phyloP scores from a whole-genome alignment of 495 filamentous ascomycete species.

The Hypoxylon fuscum region DNA sequence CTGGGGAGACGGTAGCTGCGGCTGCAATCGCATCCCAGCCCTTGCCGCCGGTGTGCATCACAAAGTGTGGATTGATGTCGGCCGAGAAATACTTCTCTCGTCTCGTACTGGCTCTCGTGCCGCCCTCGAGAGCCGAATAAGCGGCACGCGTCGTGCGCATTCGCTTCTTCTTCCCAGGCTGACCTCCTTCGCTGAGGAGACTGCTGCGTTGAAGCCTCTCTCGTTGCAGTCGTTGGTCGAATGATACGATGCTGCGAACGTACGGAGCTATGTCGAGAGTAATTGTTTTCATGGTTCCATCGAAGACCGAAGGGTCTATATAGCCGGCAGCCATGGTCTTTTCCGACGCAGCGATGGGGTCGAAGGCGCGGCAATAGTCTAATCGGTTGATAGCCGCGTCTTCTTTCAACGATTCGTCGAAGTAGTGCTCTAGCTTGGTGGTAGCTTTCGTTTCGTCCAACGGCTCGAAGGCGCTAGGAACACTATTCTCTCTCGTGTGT shows the following conservation, averaged over 20 bases:
- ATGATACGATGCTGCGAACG: slow-evolving; percentile 78
- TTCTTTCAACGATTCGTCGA: slow-evolving; percentile 28
- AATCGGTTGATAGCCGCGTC: slow-evolving; percentile 44
- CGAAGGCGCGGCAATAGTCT: slow-evolving; percentile 63
- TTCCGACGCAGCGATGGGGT: slow-evolving; percentile 62
- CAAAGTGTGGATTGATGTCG: slow-evolving; percentile 66
- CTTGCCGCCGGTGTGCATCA: slow-evolving; percentile 72
- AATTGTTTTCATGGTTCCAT: slow-evolving; percentile 70
- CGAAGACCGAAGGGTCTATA: slow-evolving; percentile 71
- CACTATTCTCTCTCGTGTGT: slow-evolving; percentile 23
- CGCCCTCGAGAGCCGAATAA: slow-evolving; percentile 84
- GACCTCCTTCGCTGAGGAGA: slow-evolving; percentile 64
- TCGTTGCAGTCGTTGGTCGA: slow-evolving; percentile 74
- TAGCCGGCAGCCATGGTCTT: slow-evolving; percentile 49
- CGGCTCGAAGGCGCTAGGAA: slow-evolving; percentile 6
- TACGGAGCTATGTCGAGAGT: slow-evolving; percentile 84
- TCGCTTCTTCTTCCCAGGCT: slow-evolving; percentile 65
- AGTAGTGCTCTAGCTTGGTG: slow-evolving; percentile 41
- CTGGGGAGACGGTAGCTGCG: slow-evolving; percentile 1
- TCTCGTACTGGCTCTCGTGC: slow-evolving; percentile 73
- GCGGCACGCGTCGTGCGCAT: slow-evolving; percentile 81
- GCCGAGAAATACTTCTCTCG: slow-evolving; percentile 83
- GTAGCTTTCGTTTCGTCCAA: slow-evolving; percentile 44
- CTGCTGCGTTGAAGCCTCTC: slow-evolving; percentile 70
- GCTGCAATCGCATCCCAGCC: slow-evolving; percentile 66